Conservation (phyloP, 257 asterid species). For the Solanum tacnaense region DNA sequence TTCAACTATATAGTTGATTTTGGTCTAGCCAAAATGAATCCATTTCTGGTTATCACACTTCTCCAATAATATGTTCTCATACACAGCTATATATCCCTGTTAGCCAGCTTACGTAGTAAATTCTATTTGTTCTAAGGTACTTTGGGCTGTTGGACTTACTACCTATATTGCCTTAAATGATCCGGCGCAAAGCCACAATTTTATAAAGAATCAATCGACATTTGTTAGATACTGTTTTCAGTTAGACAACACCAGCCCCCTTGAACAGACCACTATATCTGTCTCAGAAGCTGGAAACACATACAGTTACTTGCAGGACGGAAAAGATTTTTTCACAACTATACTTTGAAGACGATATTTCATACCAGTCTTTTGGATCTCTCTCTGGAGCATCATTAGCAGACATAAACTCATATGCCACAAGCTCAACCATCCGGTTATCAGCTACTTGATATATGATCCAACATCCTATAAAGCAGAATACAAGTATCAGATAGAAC, state of each 20-base stretch:
- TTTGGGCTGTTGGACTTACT: background rate
- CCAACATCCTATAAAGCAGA: conserved; percentile 71
- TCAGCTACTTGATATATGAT: conserved; percentile 52
- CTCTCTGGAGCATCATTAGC: conserved; percentile 94
- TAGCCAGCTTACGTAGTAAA: background rate
- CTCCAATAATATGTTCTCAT: background rate
- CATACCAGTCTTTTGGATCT: conserved; percentile 95
- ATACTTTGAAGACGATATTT: background rate
- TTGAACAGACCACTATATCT: background rate
- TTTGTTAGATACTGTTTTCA: background rate
- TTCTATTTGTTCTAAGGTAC: background rate
- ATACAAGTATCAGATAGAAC: background rate
- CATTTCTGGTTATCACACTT: background rate
- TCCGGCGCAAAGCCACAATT: background rate
- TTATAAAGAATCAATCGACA: background rate
- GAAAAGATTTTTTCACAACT: background rate
- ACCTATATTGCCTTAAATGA: background rate
- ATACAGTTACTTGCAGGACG: background rate
- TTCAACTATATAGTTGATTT: background rate
- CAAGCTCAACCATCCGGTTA: conserved; percentile 47
- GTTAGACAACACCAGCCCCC: background rate
- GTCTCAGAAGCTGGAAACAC: background rate
- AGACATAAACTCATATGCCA: conserved; percentile 85
- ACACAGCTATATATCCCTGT: background rate
- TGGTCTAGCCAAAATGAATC: background rate